These are phyloP conservation scores for Cladosporium phlei DNA, from an alignment of 2,329 filamentous ascomycete species.

Conservation along the genomic window DNA sequence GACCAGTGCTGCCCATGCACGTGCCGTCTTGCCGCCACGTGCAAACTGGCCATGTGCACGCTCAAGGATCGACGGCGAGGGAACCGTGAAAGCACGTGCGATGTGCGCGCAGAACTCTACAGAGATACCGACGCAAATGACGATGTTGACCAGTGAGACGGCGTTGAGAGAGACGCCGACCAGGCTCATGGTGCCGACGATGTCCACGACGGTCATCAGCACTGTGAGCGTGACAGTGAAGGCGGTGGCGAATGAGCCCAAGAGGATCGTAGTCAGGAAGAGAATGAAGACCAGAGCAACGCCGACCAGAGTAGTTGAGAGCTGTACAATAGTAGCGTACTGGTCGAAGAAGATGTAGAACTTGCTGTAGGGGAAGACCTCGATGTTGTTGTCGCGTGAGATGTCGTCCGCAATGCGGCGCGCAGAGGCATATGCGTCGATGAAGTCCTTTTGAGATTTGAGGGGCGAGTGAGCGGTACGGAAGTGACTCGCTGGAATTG, in stretches of 20 bases:
- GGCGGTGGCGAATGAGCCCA: constrained; percentile 79
- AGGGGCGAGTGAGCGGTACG: constrained; percentile 83
- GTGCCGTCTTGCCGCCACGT: constrained; percentile 67
- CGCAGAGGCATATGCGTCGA: constrained; percentile 81
- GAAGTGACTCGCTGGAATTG: constrained; percentile 82
- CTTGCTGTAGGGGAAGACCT: constrained; percentile 93
- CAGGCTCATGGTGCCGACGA: constrained; percentile 90
- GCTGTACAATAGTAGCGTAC: constrained; percentile 75
- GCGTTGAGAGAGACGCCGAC: constrained; percentile 88
- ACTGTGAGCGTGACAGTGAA: constrained; percentile 81
- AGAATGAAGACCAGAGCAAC: constrained; percentile 84
- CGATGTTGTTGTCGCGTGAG: constrained; percentile 65
- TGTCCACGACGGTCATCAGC: constrained; percentile 87
- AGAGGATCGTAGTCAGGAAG: constrained; percentile 68
- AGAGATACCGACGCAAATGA: constrained; percentile 93
- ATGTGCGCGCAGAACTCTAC: constrained; percentile 99
- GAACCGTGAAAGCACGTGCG: constrained; percentile 92
- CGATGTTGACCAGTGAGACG: constrained; percentile 88
- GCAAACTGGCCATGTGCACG: constrained; percentile 50
- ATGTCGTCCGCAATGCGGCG: constrained; percentile 81
- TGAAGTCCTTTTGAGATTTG: constrained; percentile 86
- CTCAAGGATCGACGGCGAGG: constrained; percentile 75
- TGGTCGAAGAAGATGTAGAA: constrained; percentile 99
- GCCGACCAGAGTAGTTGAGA: constrained; percentile 74
- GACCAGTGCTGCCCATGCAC: constrained; percentile 87